Conservation (phyloP, 495 filamentous ascomycete species). For the Achaetomiella virescens region DNA sequence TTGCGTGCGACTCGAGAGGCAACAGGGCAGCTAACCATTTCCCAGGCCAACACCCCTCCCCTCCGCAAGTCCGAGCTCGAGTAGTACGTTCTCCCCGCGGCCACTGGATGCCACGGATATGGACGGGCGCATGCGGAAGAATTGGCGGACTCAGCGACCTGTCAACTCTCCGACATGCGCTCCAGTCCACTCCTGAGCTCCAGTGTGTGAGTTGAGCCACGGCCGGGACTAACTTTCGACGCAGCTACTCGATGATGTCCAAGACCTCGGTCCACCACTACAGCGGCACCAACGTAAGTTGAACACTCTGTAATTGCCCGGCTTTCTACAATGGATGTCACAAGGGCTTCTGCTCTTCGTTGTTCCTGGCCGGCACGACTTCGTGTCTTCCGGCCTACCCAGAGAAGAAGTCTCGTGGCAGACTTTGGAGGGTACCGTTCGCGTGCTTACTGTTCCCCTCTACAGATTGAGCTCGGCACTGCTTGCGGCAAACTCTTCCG, state of each 20-base stretch:
- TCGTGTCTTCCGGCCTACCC: constrained; percentile 44
- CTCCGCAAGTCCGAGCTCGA: constrained; percentile 94
- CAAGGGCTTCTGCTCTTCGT: constrained; percentile 3
- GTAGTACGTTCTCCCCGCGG: constrained; percentile 27
- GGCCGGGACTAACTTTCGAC: constrained; percentile 20
- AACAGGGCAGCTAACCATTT: constrained; percentile 32
- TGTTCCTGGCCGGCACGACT: constrained; percentile 10
- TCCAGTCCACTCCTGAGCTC: not conserved
- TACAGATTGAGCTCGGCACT: constrained; percentile 91
- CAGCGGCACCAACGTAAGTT: constrained; percentile 92
- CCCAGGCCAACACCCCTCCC: constrained; percentile 91
- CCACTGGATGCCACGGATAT: not conserved
- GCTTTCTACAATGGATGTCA: constrained; percentile 11
- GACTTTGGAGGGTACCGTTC: constrained; percentile 80
- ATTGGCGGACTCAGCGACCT: not conserved
- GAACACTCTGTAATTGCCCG: constrained; percentile 4
- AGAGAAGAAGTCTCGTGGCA: constrained; percentile 67
- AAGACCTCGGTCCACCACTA: constrained; percentile 97
- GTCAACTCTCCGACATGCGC: not conserved
- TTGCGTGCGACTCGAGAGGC: constrained; percentile 27
- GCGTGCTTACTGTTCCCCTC: constrained; percentile 41
- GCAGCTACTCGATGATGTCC: constrained; percentile 74
- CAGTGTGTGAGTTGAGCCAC: not conserved
- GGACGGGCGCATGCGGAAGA: not conserved
- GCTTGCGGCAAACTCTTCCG: constrained; percentile 52